Conservation (phyloP, 495 filamentous ascomycete genomes). For the Thermothielavioides terrestris region DNA sequence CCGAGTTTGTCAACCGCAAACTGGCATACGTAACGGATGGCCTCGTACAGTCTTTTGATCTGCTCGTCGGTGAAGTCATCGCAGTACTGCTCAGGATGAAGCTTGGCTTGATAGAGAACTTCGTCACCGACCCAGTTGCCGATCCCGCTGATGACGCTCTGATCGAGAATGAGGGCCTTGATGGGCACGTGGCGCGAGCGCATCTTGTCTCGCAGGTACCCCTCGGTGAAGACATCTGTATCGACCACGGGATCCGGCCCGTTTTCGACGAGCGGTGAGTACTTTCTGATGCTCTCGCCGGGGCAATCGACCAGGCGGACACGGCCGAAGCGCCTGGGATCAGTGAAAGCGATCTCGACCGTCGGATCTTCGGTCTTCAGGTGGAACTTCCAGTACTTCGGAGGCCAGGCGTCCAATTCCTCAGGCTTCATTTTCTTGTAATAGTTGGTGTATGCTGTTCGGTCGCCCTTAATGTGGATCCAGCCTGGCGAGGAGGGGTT, state of each 20-base stretch:
- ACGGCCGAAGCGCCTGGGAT: slow-evolving; percentile 64
- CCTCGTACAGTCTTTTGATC: slow-evolving; percentile 60
- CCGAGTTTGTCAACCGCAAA: slow-evolving; percentile 70
- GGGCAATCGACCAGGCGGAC: slow-evolving; percentile 76
- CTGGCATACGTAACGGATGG: slow-evolving; percentile 69
- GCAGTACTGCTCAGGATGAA: slow-evolving; percentile 89
- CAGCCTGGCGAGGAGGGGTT: slow-evolving; percentile 48
- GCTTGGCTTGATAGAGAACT: slow-evolving; percentile 72
- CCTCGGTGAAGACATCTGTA: slow-evolving; percentile 59
- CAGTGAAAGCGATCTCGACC: slow-evolving; percentile 75
- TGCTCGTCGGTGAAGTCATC: slow-evolving; percentile 69
- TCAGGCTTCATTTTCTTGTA: slow-evolving; percentile 58
- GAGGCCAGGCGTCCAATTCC: slow-evolving; percentile 67
- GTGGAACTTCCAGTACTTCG: slow-evolving; percentile 81
- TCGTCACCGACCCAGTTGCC: slow-evolving; percentile 98
- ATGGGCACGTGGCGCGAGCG: slow-evolving; percentile 68
- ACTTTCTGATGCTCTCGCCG: slow-evolving; percentile 62
- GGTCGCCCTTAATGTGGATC: slow-evolving; percentile 73
- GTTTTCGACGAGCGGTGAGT: slow-evolving; percentile 75
- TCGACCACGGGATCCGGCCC: slow-evolving; percentile 91
- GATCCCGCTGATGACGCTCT: slow-evolving; percentile 83
- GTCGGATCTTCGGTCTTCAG: slow-evolving; percentile 52
- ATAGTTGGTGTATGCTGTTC: slow-evolving; percentile 56
- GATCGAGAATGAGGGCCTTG: slow-evolving; percentile 80
- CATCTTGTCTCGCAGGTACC: slow-evolving; percentile 63